These are phyloP conservation scores for Kodamaea anthophila DNA, from an alignment of 1,139 yeast species.

Conservation along the genomic window DNA sequence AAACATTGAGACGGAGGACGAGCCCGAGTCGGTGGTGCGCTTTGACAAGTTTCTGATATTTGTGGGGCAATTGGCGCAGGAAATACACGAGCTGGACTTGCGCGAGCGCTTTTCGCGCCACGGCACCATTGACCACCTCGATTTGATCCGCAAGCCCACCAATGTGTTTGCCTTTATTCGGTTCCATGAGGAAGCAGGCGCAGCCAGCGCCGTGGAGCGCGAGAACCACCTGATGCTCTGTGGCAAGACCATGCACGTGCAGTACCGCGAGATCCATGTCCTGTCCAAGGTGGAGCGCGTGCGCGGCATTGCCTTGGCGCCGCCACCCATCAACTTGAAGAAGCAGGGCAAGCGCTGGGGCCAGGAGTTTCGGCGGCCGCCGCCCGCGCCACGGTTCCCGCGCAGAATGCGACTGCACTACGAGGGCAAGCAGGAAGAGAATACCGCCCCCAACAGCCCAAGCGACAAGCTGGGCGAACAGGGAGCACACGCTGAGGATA, in stretches of 20 bases:
- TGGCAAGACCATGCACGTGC: slow-evolving; percentile 76
- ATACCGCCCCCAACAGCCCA: too few species aligned
- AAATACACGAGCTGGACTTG: slow-evolving; percentile 51
- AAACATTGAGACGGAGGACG: slow-evolving; percentile 37
- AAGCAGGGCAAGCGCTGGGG: slow-evolving; percentile 11
- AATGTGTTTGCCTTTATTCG: slow-evolving; percentile 69
- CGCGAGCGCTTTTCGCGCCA: slow-evolving; percentile 55
- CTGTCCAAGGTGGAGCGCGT: slow-evolving; percentile 9
- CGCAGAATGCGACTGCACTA: not conserved
- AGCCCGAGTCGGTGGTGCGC: slow-evolving; percentile 13
- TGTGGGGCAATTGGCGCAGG: slow-evolving; percentile 62
- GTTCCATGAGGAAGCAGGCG: slow-evolving; percentile 59
- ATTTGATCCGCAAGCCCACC: slow-evolving; percentile 44
- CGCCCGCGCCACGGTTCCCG: not conserved
- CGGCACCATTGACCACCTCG: slow-evolving; percentile 52
- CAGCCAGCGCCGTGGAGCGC: slow-evolving; percentile 75
- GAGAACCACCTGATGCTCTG: slow-evolving; percentile 75
- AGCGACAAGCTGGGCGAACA: too few species aligned
- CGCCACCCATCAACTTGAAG: slow-evolving; percentile 63
- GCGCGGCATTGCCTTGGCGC: slow-evolving; percentile 50
- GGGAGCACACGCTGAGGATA: too few species aligned
- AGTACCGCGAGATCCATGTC: slow-evolving; percentile 59
- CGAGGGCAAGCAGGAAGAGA: too few species aligned
- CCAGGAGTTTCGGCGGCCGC: slow-evolving; percentile 2
- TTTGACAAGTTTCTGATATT: slow-evolving; percentile 71